A percentile compares a stretch with the other conserved stretches of the same genome.
phyloP scores from a whole-genome alignment of 208 protist genomes.

The Acanthamoeba healyi region DNA sequence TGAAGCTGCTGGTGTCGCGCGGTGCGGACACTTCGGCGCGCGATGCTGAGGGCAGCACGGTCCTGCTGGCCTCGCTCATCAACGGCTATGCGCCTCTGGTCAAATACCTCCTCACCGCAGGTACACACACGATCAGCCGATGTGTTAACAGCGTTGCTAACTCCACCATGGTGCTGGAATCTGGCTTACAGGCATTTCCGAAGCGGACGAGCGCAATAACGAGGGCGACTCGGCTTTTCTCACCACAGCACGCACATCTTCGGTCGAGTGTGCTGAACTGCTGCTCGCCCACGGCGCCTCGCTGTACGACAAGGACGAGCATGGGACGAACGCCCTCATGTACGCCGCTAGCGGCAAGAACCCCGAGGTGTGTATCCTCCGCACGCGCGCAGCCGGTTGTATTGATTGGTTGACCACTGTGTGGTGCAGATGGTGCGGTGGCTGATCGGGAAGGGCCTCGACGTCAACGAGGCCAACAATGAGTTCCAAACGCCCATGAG shows the following conservation, averaged over 20 bases:
- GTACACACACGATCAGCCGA: neutral
- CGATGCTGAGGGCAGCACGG: slow-evolving; percentile 38
- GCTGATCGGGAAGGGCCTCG: slow-evolving; percentile 26
- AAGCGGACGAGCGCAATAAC: slow-evolving; percentile 12
- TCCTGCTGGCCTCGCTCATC: slow-evolving; percentile 38
- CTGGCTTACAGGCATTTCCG: neutral
- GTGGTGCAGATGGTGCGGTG: slow-evolving; percentile 27
- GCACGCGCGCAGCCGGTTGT: neutral
- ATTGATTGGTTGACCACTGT: neutral
- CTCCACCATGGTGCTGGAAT: no score
- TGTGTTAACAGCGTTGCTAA: no score
- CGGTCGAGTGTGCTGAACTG: slow-evolving; percentile 40
- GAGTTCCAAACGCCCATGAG: neutral
- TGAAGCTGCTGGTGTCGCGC: slow-evolving; percentile 39
- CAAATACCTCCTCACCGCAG: slow-evolving; percentile 24
- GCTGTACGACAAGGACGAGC: neutral
- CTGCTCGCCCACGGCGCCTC: slow-evolving; percentile 31
- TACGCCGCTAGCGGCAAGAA: slow-evolving; percentile 37
- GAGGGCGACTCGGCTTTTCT: slow-evolving; percentile 34
- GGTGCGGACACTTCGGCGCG: neutral
- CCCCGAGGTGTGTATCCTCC: neutral
- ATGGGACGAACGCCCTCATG: slow-evolving; percentile 24
- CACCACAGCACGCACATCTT: slow-evolving; percentile 4
- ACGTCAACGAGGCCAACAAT: slow-evolving; percentile 11
- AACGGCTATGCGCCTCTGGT: slow-evolving; percentile 19